Evolutionary conservation across 169 alveolate species (phyloP).

Genomic region (Besnoitia besnoiti): DNA sequence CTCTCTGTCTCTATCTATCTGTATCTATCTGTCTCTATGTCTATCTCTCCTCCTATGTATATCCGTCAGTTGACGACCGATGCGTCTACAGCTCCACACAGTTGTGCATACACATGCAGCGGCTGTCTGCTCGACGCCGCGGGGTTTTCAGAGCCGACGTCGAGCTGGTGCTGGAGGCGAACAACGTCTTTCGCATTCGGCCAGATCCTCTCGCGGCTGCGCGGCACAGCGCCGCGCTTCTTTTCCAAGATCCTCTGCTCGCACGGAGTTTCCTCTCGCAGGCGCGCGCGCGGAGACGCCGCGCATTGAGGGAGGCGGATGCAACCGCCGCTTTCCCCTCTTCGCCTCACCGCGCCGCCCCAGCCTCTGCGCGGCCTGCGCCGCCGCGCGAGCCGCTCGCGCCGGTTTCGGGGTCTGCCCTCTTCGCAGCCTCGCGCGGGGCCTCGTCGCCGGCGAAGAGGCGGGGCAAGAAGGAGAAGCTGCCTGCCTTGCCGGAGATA

Average conservation of each 20-base stretch:
- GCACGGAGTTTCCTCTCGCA: too few species aligned
- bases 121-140: neutral
- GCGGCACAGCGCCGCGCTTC: neutral
- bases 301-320: too few species aligned
- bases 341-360: neutral
- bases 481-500: neutral
- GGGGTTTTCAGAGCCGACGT: conserved; percentile 2
- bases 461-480: neutral
- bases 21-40: neutral
- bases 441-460: neutral
- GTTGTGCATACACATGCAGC: neutral
- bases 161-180: conserved; percentile 44
- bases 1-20: neutral
- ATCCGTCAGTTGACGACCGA: neutral
- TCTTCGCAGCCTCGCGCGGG: neutral
- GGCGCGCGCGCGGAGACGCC: too few species aligned
- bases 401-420: neutral
- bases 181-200: neutral
- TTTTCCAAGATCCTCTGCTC: neutral
- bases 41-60: neutral
- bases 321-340: too few species aligned
- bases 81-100: neutral
- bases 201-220: neutral
- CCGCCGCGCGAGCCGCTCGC: too few species aligned
- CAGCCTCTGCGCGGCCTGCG: neutral